These are phyloP conservation scores for Fusarium temperatum DNA, from an alignment of 2,329 filamentous ascomycete genomes.

Conservation along the genomic window DNA sequence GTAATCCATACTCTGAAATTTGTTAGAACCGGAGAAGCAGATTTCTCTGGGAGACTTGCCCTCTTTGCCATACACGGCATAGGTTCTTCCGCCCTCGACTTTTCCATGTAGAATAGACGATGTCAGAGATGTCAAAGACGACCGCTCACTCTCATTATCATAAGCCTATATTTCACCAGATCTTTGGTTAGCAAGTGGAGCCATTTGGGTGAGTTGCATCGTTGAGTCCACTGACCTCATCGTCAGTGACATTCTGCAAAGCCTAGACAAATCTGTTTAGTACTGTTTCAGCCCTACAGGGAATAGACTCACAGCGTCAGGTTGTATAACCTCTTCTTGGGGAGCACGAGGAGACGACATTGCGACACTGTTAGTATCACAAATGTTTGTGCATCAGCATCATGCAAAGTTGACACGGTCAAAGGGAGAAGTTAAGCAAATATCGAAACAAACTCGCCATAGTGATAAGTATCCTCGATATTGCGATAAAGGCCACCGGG, in stretches of 20 bases:
- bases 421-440: background rate
- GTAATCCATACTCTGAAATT: constrained; percentile 49
- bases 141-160: constrained; percentile 30
- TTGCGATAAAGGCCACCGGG: background rate
- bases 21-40: background rate
- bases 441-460: background rate
- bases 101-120: constrained; percentile 39
- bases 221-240: constrained; percentile 28
- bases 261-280: constrained; percentile 16
- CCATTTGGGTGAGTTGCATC: background rate
- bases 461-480: background rate
- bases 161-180: background rate
- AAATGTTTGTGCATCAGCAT: background rate
- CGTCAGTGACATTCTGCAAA: constrained; percentile 18
- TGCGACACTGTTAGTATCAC: background rate
- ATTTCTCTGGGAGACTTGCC: background rate
- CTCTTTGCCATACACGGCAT: constrained; percentile 49
- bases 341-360: constrained; percentile 4
- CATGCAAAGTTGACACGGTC: background rate
- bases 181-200: constrained; percentile 8
- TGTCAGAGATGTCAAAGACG: constrained; percentile 40
- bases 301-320: background rate
- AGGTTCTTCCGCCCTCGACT: constrained; percentile 46
- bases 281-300: background rate
- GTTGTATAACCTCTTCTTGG: constrained; percentile 1